Conservation (phyloP, 1,139 yeast genomes). For the Suhomyces terraborum region DNA sequence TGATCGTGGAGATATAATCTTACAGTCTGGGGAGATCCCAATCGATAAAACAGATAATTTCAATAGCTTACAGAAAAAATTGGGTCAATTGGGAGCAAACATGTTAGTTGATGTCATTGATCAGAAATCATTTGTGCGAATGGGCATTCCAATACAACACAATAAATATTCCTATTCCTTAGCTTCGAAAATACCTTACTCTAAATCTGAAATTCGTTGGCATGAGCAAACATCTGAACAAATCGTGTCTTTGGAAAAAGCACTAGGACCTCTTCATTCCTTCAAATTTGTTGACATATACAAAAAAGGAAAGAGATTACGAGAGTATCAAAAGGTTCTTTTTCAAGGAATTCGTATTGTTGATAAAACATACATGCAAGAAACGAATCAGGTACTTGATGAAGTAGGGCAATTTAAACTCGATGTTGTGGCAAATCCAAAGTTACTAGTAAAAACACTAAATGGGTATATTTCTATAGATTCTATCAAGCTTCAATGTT, state of each 20-base stretch:
- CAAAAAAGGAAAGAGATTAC: slow-evolving; percentile 30
- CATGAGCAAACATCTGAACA: slow-evolving; percentile 32
- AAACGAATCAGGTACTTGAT: slow-evolving; percentile 9
- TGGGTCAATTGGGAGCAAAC: slow-evolving; percentile 63
- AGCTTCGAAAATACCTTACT: slow-evolving; percentile 57
- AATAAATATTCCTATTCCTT: slow-evolving; percentile 44
- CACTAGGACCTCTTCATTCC: slow-evolving; percentile 62
- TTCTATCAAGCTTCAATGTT: slow-evolving; percentile 56
- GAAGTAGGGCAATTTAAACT: slow-evolving; percentile 48
- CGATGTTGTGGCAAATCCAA: slow-evolving; percentile 18
- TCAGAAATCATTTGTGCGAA: slow-evolving; percentile 30
- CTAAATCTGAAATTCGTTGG: slow-evolving; percentile 52
- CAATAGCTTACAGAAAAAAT: slow-evolving; percentile 40
- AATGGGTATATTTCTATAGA: slow-evolving; percentile 44
- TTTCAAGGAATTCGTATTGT: slow-evolving; percentile 34
- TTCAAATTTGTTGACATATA: slow-evolving; percentile 37
- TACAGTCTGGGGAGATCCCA: slow-evolving; percentile 52
- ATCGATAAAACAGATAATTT: slow-evolving; percentile 47
- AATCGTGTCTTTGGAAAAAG: slow-evolving; percentile 49
- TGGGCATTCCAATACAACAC: slow-evolving; percentile 13
- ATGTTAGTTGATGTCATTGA: slow-evolving; percentile 52
- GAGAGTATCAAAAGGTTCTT: slow-evolving; percentile 48
- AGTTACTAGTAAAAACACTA: slow-evolving; percentile 42
- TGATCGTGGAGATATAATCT: slow-evolving; percentile 73
- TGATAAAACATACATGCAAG: background rate